Evolutionary conservation across 306 rosid species (phyloP), one percentile per base, ranked within the genome.

Genomic region (Pyrus communis): DNA sequence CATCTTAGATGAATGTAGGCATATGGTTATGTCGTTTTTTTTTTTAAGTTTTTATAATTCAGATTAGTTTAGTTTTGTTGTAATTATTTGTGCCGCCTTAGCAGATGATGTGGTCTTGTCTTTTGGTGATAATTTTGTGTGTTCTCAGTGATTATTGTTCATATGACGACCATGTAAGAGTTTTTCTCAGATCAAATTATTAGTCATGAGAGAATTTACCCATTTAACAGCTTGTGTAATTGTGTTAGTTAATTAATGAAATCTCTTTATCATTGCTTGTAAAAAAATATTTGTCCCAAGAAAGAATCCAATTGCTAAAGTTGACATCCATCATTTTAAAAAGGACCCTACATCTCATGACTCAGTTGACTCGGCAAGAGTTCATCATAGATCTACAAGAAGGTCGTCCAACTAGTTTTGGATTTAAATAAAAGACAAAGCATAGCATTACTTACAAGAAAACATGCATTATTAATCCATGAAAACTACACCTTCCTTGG

Each of bases 321-420:
- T 17, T 17, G 23, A 64, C 3, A 42, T 9, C 69, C 69, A 9
- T 64, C 40, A 9, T 31, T 30, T 64, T 30, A 5, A 4, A 18
- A 15, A 17, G 69, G 40, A 64, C 69, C 69, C 69, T 31, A 31
- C 69, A 64, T 30, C 69, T 64, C 70, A 35, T 66, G 28, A 66
- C 17, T 11, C 27, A 35, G 70, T 35, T 66, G 70, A 66, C 70
- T 4, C 27, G 49, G 38, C 69, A 11, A 66, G n/a, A 35, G 51
- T n/a, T 65, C 38, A 33, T 65, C 25, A 65, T 65, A 9, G n/a
- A 35, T 11, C 18, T 35, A 11, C 49, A 66, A 19, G 10, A 25
- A 66, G 42, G 70, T 66, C 70, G 15, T 38, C 9, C 49, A 66
- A 33, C 49, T 35, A 23, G 21, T 35, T 66, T 35, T 66, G 45